Conservation (phyloP, 1,139 yeast genomes). For the Kurtzmaniella natalensis region DNA sequence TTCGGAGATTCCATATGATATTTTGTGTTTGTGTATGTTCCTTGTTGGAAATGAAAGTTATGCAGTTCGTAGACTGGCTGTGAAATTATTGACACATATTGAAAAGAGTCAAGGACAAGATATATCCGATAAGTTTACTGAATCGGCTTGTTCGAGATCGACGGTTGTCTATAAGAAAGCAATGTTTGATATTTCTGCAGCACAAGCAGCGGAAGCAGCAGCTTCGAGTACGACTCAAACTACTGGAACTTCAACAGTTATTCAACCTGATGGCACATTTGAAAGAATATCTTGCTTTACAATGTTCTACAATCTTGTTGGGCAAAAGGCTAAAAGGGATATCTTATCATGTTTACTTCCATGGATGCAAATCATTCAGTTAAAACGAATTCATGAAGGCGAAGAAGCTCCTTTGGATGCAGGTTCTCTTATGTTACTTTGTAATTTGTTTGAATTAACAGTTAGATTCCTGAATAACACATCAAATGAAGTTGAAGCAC, state of each 20-base stretch:
- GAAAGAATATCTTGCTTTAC: constrained; percentile 70
- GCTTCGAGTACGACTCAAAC: constrained; percentile 15
- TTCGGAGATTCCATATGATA: constrained; percentile 49
- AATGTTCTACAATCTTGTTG: constrained; percentile 62
- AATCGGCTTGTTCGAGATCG: constrained; percentile 61
- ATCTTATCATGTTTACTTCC: constrained; percentile 77
- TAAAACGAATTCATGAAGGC: constrained; percentile 26
- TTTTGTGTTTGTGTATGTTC: constrained; percentile 61
- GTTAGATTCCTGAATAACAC: constrained; percentile 68
- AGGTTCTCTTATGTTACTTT: constrained; percentile 73
- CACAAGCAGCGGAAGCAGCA: constrained; percentile 36
- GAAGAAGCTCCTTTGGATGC: constrained; percentile 26
- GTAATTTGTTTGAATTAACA: constrained; percentile 80
- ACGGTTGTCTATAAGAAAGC: constrained; percentile 77
- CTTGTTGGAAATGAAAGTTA: constrained; percentile 64
- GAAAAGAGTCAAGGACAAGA: constrained; percentile 39
- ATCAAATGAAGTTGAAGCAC: constrained; percentile 84
- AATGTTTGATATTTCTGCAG: constrained; percentile 61
- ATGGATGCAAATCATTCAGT: constrained; percentile 80
- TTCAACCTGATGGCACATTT: constrained; percentile 53
- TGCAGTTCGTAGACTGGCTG: constrained; percentile 60
- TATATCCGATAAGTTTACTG: constrained; percentile 40
- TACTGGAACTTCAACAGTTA: constrained; percentile 12
- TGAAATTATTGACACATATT: constrained; percentile 50
- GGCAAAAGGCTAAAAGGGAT: constrained; percentile 58